A percentile compares a stretch with the other conserved stretches of the same genome.
These are phyloP conservation scores for Davidsoniella australis DNA, from an alignment of 2,329 filamentous ascomycete species.

Conservation along the genomic window DNA sequence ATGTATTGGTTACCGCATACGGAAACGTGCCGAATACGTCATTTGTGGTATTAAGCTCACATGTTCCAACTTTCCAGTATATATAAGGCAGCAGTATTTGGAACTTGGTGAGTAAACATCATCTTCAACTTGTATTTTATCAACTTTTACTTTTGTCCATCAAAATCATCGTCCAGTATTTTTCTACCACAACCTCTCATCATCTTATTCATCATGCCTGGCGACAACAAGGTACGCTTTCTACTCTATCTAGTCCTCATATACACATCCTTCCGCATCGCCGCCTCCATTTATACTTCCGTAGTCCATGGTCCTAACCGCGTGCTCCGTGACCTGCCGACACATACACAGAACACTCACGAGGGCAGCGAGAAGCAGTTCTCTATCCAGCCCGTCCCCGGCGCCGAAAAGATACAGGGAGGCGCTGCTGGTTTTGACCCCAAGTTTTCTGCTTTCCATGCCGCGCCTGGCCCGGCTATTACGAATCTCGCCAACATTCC, in stretches of 20 bases:
- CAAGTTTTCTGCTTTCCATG: conserved; percentile 34
- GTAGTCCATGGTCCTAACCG: conserved; percentile 10
- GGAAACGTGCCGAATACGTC: too few relatives aligned
- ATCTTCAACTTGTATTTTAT: too few relatives aligned
- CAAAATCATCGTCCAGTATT: too few relatives aligned
- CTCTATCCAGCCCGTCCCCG: conserved; percentile 26
- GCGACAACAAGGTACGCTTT: conserved; percentile 11
- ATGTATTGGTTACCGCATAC: too few relatives aligned
- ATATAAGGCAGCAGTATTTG: too few relatives aligned
- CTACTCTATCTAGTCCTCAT: conserved; percentile 6
- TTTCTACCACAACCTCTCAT: not conserved
- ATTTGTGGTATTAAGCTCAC: too few relatives aligned
- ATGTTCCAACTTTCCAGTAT: too few relatives aligned
- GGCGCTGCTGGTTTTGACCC: conserved; percentile 17
- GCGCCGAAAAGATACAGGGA: conserved; percentile 20
- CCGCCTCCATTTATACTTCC: conserved; percentile 5
- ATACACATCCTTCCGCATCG: conserved; percentile 7
- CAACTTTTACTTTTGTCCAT: not conserved
- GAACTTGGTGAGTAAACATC: too few relatives aligned
- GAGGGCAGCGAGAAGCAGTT: conserved; percentile 25
- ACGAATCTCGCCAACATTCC: conserved; percentile 34
- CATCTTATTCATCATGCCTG: conserved; percentile 7
- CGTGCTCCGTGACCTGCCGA: conserved; percentile 1
- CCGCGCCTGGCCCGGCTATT: conserved; percentile 40
- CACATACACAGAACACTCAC: conserved; percentile 2